A percentile compares a stretch with the other conserved stretches of the same genome.
Evolutionary conservation across 441 rosid genomes (phyloP).

Genomic region (Sinapis alba): DNA sequence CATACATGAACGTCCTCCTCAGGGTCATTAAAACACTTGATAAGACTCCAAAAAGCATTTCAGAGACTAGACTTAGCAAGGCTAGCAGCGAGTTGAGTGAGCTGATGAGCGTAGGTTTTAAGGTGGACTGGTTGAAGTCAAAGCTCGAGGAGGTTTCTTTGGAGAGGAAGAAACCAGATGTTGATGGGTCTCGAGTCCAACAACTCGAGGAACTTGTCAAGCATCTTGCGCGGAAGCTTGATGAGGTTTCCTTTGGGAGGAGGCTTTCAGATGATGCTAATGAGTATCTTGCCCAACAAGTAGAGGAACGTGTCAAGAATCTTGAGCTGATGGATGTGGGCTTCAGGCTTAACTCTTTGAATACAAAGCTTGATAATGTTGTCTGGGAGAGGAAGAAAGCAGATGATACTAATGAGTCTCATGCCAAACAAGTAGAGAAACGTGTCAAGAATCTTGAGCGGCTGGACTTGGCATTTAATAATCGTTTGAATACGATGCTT

Average conservation of each 20-base stretch:
- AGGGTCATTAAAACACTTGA: neutral
- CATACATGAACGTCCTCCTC: constrained; percentile 16
- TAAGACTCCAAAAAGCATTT: neutral
- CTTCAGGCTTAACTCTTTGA: neutral
- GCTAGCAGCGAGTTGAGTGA: constrained; percentile 9
- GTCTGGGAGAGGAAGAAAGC: neutral
- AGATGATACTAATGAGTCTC: neutral
- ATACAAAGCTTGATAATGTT: no score
- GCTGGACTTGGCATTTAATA: neutral
- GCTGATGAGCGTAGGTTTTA: neutral
- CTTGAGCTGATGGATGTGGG: neutral
- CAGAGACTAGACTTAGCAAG: neutral
- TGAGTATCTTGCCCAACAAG: neutral
- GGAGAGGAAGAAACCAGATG: neutral
- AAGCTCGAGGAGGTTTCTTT: neutral
- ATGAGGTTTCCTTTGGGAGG: neutral
- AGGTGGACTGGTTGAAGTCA: neutral
- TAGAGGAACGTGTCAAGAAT: neutral
- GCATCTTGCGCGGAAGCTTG: neutral
- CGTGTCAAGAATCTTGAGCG: constrained; percentile 9
- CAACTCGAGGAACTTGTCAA: neutral
- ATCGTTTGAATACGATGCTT: neutral
- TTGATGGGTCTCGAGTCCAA: neutral
- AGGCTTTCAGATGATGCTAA: neutral
- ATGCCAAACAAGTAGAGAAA: neutral